A percentile compares a stretch with the other conserved stretches of the same genome.
Conservation (phyloP, 2,329 filamentous ascomycete genomes). For the Claviceps sorghi region DNA sequence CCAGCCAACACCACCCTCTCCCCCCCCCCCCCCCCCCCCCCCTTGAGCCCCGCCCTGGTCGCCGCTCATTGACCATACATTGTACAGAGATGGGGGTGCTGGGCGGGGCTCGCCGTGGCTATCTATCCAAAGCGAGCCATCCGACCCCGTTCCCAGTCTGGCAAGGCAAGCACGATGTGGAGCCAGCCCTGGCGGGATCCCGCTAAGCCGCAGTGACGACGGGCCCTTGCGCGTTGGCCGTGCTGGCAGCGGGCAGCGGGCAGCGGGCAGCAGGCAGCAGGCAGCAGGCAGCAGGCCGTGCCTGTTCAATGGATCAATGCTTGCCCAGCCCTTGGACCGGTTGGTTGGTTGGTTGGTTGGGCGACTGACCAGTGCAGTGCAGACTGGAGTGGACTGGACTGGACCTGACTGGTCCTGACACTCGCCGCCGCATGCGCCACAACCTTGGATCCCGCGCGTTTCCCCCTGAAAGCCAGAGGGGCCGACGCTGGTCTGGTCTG, state of each 20-base stretch:
- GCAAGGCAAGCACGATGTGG: neutral
- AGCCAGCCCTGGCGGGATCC: neutral
- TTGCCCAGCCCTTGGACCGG: too few relatives aligned
- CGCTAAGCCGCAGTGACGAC: neutral
- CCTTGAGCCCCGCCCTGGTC: neutral
- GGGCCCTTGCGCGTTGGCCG: neutral
- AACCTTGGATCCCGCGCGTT: slow-evolving; percentile 1
- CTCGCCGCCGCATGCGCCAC: slow-evolving; percentile 1
- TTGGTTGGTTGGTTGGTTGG: too few relatives aligned
- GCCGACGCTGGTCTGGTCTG: too few relatives aligned
- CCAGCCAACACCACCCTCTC: too few relatives aligned
- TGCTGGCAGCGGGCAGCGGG: too few relatives aligned
- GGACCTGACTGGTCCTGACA: neutral
- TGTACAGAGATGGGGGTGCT: neutral
- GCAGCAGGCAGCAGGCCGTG: too few relatives aligned
- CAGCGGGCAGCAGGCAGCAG: too few relatives aligned
- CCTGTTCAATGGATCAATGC: too few relatives aligned
- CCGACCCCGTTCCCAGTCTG: neutral
- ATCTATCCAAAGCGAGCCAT: neutral
- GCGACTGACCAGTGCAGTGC: too few relatives aligned
- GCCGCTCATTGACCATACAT: neutral
- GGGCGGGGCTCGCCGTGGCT: neutral
- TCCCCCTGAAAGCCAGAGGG: neutral
- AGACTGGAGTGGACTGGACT: too few relatives aligned
- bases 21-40: too few relatives aligned